These are phyloP conservation scores for Gastrolobium villosum DNA, from an alignment of 306 rosid species.

Conservation along the genomic window DNA sequence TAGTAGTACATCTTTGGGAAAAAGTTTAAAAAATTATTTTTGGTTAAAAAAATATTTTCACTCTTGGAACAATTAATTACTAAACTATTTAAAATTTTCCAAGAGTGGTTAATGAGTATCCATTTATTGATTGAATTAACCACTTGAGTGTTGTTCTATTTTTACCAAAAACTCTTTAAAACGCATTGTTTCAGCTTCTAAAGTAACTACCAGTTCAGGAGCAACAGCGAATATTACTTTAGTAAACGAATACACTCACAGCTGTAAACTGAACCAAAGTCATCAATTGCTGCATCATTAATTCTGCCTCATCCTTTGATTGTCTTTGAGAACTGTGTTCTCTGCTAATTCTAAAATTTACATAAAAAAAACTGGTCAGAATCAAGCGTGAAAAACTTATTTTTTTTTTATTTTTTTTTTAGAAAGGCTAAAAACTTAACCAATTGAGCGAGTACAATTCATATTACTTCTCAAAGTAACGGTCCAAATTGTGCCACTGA, in stretches of 20 bases:
- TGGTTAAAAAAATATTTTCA: neutral
- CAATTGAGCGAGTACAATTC: conserved; percentile 45
- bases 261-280: conserved; percentile 78
- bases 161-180: neutral
- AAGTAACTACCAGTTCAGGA: conserved; percentile 40
- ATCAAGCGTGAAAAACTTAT: conserved; percentile 30
- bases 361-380: conserved; percentile 39
- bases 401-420: neutral
- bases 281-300: conserved; percentile 75
- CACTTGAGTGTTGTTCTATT: conserved; percentile 22
- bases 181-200: conserved; percentile 20
- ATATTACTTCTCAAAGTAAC: conserved; percentile 89
- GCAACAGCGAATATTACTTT: conserved; percentile 24
- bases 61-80: neutral
- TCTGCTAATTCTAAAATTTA: conserved; percentile 67
- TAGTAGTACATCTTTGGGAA: neutral
- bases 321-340: conserved; percentile 67
- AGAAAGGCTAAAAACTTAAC: conserved; percentile 36
- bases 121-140: conserved; percentile 14
- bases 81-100: neutral
- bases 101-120: neutral
- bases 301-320: conserved; percentile 67
- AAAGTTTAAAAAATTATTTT: neutral
- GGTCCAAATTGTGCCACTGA: conserved; percentile 93
- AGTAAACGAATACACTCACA: conserved; percentile 63